Evolutionary conservation across 2,329 filamentous ascomycete species (phyloP).

Genomic region (Cladorrhinum sp.): DNA sequence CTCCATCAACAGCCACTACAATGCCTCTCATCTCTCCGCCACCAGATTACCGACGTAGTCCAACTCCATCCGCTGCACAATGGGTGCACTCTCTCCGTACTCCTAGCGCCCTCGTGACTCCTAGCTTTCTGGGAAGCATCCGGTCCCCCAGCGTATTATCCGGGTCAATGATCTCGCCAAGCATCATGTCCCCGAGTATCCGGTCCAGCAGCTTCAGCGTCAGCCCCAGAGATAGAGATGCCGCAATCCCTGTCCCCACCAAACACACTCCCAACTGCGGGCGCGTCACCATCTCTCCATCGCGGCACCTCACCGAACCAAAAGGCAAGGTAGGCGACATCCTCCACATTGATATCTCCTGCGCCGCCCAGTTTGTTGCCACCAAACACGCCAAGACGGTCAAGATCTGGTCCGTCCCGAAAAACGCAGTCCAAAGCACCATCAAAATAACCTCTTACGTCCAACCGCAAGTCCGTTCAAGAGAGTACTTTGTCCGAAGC

Average conservation of each 20-base stretch:
- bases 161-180: not conserved
- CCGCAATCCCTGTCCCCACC: not conserved
- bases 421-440: slow-evolving; percentile 25
- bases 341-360: slow-evolving; percentile 36
- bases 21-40: slow-evolving; percentile 1
- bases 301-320: slow-evolving; percentile 19
- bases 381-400: slow-evolving; percentile 30
- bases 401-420: slow-evolving; percentile 28
- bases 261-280: slow-evolving; percentile 5
- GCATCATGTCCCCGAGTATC: not conserved
- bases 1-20: not conserved
- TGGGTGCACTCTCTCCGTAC: not conserved
- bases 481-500: slow-evolving; percentile 41
- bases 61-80: not conserved
- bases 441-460: slow-evolving; percentile 41
- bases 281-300: slow-evolving; percentile 13
- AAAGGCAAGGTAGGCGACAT: slow-evolving; percentile 31
- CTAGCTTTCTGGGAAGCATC: not conserved
- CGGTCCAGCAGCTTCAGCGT: not conserved
- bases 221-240: not conserved
- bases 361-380: slow-evolving; percentile 30
- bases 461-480: slow-evolving; percentile 35
- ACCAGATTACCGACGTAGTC: slow-evolving; percentile 11
- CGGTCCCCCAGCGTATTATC: not conserved
- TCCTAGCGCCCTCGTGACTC: not conserved